Evolutionary conservation across 148 eudicot species (phyloP), one percentile per base, ranked within the genome.

Genomic region (Arctostaphylos glauca): DNA sequence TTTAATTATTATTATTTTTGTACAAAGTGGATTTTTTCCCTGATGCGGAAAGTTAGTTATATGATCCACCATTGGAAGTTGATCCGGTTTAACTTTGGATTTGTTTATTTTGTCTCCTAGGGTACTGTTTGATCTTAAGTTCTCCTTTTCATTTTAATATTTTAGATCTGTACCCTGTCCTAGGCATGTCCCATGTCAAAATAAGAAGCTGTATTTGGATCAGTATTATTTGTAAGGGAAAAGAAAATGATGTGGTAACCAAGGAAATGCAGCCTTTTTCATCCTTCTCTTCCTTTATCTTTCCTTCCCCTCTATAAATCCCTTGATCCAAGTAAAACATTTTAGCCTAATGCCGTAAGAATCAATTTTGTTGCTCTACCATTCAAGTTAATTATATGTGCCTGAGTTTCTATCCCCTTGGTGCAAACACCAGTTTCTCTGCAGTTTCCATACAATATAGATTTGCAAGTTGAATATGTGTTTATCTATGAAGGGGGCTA

Each of bases 391-490:
- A 12, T 19, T 15, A 18, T n/a, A 23, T 19, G 15, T 8, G 12
- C 48, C 31, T 38, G 19, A 68, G 73, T 68, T 74, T 74, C 52
- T 47, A 5, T 43, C n/a, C 41, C 41, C 58, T 10, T 75, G 18
- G 54, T 50, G 43, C 58, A 49, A 23, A 13, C 43, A 49, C 18
- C 58, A 9, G 41, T 23, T 75, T 12, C 41, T 50, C 41, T 50
- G 6, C 18, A 10, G 58, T 3, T n/a, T 50, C 9, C 54, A 19
- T 73, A 4, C 47, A n/a, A 73, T 47, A 16, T 19, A 73, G 54
- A 73, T 72, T 72, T 74, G 77, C 31, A 12, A 49, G 55, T 48
- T 74, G 56, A 53, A 73, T 18, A 2, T n/a, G 15, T 73, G 76
- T 73, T 73, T 44, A 19, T 18, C 25, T 46, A 43, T n/a, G 50